Base-by-base conservation (phyloP, 108 stramenopile genomes). In the Pseudonitzschia multiseries region DNA sequence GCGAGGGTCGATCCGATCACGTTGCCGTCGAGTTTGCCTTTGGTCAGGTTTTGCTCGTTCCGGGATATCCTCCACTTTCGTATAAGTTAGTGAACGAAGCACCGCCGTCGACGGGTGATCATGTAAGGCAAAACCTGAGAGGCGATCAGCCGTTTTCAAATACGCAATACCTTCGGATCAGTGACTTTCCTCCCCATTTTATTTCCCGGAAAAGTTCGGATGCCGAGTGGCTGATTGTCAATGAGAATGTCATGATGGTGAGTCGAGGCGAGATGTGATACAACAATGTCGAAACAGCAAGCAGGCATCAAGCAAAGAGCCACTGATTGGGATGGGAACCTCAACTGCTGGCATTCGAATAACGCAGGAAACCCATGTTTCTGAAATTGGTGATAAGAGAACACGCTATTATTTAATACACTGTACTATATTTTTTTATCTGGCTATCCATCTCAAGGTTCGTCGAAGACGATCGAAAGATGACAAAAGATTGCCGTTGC, bases 181-280 rank as follows among this genome's bases (percentile, higher is more conserved):
- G 52, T 56, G 32, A 69, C 33, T 69, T 69, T 20, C 69, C 69
- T 6, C 52, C 69, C 18, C 69, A 69, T 31, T 56, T 69, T 33
- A 53, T 69, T 28, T 21, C 69, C 26, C 50, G 69, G 33, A 51
- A 53, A n/a, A 69, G 32, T 2, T 51, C 51, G 0, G 50, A 69
- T 69, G 69, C 69, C 4, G 69, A 69, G 52, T 69, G 69, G 69
- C 31, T 69, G 28, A 69, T 69, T 32, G 69, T 53, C 0, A 69
- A 69, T 17, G 69, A 69, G 31, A 69, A 69, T 33, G 69, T 69
- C 0, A 54, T 53, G 22, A 65, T 65, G 36, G 64, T 65, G 15
- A 65, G 64, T 41, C 36, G 41, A 6, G 64, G 64, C 33, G 42
- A 40, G 14, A 40, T 17, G 0, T 59, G 31, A 59, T 26, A 10